Conservation (phyloP, 345 rosid species). For the Linum usitatissimum region DNA sequence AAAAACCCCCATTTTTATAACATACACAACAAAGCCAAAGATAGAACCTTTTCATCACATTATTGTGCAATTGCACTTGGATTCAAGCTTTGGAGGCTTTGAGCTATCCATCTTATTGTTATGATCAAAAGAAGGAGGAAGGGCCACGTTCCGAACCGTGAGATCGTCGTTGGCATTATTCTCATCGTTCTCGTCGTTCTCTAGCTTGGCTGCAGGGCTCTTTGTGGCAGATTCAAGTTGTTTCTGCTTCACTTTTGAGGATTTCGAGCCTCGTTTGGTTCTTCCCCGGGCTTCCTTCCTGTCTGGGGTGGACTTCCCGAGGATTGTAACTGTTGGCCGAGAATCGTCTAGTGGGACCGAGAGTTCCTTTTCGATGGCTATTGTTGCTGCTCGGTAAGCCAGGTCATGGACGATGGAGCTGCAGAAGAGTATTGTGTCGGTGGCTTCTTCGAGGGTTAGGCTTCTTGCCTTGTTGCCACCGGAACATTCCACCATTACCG, state of each 20-base stretch:
- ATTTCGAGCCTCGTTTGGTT: conserved; percentile 41
- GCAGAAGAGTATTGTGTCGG: conserved; percentile 84
- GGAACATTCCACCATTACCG: conserved; percentile 46
- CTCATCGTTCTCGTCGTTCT: conserved; percentile 67
- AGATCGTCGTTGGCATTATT: conserved; percentile 27
- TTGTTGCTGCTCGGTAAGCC: conserved; percentile 69
- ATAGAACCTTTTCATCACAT: conserved; percentile 37
- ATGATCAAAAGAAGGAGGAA: conserved; percentile 18
- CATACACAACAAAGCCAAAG: neutral
- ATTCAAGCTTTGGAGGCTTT: conserved; percentile 84
- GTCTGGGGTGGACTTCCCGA: conserved; percentile 52
- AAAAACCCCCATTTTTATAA: neutral
- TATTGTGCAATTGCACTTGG: conserved; percentile 95
- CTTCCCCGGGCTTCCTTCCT: conserved; percentile 40
- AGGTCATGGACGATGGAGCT: conserved; percentile 90
- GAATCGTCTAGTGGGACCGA: conserved; percentile 42
- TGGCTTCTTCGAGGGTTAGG: conserved; percentile 93
- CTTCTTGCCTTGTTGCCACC: conserved; percentile 62
- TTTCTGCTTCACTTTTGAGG: conserved; percentile 45
- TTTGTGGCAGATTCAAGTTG: conserved; percentile 42
- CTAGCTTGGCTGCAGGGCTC: conserved; percentile 28
- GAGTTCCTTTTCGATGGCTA: conserved; percentile 58
- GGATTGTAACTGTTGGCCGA: conserved; percentile 55
- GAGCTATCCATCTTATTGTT: conserved; percentile 35
- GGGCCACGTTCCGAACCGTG: conserved; percentile 44